phyloP scores from a whole-genome alignment of 225 moss, liverwort and hornwort genomes.

The Polytrichum commune region DNA sequence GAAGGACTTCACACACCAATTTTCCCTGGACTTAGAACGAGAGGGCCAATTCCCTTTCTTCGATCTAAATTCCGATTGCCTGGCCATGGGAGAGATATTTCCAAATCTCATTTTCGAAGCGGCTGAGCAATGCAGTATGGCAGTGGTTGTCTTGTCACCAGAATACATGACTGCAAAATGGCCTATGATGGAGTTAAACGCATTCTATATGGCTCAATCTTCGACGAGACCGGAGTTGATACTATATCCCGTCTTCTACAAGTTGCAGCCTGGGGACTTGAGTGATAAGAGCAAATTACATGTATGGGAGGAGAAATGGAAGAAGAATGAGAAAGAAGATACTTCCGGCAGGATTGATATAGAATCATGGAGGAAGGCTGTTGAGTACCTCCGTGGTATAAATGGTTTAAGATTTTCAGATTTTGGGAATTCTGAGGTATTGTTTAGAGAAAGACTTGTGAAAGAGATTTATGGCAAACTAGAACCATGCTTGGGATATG shows the following conservation, averaged over 20 bases:
- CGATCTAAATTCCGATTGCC: slow-evolving; percentile 2
- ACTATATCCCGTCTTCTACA: background rate
- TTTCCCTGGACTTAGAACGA: background rate
- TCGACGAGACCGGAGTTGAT: background rate
- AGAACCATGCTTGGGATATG: slow-evolving; percentile 6
- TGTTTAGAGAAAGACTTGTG: slow-evolving; percentile 2
- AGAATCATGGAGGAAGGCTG: background rate
- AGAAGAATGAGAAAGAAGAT: background rate
- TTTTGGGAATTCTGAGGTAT: slow-evolving; percentile 7
- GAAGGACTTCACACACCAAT: background rate
- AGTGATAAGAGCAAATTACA: background rate
- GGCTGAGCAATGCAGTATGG: slow-evolving; percentile 11
- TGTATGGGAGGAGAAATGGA: background rate
- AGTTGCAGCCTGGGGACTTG: slow-evolving; percentile 7
- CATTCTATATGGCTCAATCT: background rate
- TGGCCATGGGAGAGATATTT: slow-evolving; percentile 3
- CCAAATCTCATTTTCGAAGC: background rate
- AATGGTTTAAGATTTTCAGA: slow-evolving; percentile 5
- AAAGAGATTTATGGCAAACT: background rate
- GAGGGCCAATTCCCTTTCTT: slow-evolving; percentile 8
- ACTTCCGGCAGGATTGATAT: background rate
- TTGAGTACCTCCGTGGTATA: background rate
- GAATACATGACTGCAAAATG: slow-evolving; percentile 12
- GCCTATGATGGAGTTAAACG: slow-evolving; percentile 14
- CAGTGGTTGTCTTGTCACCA: slow-evolving; percentile 8